A percentile compares a stretch with the other conserved stretches of the same genome.
Evolutionary conservation across 345 rosid species (phyloP).

Genomic region (Mangifera indica): DNA sequence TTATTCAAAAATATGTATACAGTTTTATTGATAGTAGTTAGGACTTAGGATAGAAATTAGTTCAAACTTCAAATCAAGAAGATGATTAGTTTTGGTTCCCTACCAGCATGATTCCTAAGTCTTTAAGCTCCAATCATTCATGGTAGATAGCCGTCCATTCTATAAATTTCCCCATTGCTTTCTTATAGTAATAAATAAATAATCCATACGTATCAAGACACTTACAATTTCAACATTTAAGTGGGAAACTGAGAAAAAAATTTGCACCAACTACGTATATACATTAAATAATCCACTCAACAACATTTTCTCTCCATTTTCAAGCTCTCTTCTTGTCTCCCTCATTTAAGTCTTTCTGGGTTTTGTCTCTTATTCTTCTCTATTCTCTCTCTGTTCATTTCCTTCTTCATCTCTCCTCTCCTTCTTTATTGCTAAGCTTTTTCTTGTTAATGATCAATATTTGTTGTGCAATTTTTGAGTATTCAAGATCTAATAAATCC

Average conservation of each 20-base stretch:
- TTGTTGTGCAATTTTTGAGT: neutral
- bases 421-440: neutral
- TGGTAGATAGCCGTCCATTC: constrained; percentile 20
- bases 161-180: neutral
- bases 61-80: constrained; percentile 19
- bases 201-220: constrained; percentile 25
- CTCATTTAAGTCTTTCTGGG: constrained; percentile 23
- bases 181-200: neutral
- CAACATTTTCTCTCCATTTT: constrained; percentile 16
- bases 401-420: neutral
- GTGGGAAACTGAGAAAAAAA: constrained; percentile 22
- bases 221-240: constrained; percentile 19
- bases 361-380: constrained; percentile 21
- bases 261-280: constrained; percentile 24
- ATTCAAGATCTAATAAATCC: constrained; percentile 17
- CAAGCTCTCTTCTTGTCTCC: constrained; percentile 15
- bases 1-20: no score
- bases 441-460: neutral
- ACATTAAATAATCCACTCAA: no score
- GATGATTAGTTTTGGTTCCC: constrained; percentile 20
- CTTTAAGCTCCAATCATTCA: constrained; percentile 6
- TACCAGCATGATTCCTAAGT: constrained; percentile 2
- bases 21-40: neutral
- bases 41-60: neutral
- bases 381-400: constrained; percentile 24